Percentiles rank a stretch among this genome's conserved stretches.
These are phyloP conservation scores for Thalia dealbata DNA, from an alignment of 176 grass and related monocot species.

Conservation along the genomic window DNA sequence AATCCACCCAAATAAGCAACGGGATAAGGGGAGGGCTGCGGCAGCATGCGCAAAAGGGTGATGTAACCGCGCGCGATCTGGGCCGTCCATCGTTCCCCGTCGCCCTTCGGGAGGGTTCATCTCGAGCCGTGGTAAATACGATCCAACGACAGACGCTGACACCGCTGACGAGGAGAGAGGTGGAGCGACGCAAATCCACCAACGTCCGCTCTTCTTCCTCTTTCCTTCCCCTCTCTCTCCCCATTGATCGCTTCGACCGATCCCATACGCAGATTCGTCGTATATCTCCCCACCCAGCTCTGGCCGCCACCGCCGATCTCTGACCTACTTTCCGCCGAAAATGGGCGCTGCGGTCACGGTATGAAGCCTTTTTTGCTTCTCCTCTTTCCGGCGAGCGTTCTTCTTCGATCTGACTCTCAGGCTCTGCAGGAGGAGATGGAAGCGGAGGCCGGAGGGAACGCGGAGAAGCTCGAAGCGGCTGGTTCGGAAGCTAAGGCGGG, in stretches of 20 bases:
- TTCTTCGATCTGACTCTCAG: not conserved
- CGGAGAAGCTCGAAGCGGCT: not conserved
- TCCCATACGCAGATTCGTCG: not conserved
- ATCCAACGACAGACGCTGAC: slow-evolving; percentile 2
- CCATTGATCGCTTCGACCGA: slow-evolving; percentile 9
- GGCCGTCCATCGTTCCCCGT: no score
- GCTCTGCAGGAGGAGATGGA: slow-evolving; percentile 13
- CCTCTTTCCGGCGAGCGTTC: not conserved
- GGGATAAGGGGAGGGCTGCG: no score
- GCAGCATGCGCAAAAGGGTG: no score
- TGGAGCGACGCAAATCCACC: not conserved
- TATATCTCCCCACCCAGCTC: not conserved
- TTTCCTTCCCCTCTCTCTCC: not conserved
- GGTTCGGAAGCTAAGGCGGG: not conserved
- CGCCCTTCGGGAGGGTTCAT: not conserved
- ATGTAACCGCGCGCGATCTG: no score
- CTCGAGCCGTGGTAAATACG: not conserved
- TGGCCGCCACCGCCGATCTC: not conserved
- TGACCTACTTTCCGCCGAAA: not conserved
- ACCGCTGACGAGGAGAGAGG: slow-evolving; percentile 19
- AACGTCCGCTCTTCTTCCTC: not conserved
- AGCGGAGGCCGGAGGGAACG: not conserved
- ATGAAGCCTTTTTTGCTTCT: not conserved
- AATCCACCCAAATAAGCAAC: no score
- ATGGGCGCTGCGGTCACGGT: slow-evolving; percentile 4